These are phyloP conservation scores for Leccinum ochraceum DNA, from an alignment of 768 basidiomycete species.

Conservation along the genomic window DNA sequence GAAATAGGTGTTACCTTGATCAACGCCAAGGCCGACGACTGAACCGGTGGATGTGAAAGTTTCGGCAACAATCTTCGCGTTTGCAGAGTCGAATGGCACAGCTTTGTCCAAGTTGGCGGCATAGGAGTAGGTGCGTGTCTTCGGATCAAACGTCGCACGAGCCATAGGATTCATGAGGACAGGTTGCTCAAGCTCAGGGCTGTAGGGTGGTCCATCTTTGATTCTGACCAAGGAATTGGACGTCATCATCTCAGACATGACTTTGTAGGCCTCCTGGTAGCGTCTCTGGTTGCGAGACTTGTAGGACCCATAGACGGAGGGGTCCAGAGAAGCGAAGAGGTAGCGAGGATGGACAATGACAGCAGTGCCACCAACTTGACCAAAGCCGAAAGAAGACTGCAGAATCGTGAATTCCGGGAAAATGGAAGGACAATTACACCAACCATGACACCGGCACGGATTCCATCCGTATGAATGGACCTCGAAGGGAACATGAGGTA, in stretches of 20 bases:
- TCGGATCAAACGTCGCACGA: conserved; percentile 75
- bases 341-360: conserved; percentile 90
- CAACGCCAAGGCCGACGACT: conserved; percentile 81
- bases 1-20: conserved; percentile 63
- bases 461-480: conserved; percentile 91
- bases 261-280: conserved; percentile 74
- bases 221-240: conserved; percentile 90
- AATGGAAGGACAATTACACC: conserved; percentile 22
- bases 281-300: conserved; percentile 64
- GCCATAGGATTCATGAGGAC: conserved; percentile 94
- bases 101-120: conserved; percentile 57
- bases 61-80: conserved; percentile 64
- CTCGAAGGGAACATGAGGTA: conserved; percentile 98
- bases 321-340: conserved; percentile 81
- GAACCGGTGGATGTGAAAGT: conserved; percentile 36
- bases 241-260: conserved; percentile 96
- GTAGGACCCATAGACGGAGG: conserved; percentile 79
- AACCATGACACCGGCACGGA: conserved; percentile 86
- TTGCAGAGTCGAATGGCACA: conserved; percentile 58
- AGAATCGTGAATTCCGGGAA: background rate
- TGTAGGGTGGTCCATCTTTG: conserved; percentile 92
- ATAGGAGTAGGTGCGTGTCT: conserved; percentile 88
- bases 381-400: conserved; percentile 95
- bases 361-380: conserved; percentile 95
- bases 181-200: conserved; percentile 78